phyloP scores from a whole-genome alignment of 164 flowering plant species.

The Nymphaea colorata region DNA sequence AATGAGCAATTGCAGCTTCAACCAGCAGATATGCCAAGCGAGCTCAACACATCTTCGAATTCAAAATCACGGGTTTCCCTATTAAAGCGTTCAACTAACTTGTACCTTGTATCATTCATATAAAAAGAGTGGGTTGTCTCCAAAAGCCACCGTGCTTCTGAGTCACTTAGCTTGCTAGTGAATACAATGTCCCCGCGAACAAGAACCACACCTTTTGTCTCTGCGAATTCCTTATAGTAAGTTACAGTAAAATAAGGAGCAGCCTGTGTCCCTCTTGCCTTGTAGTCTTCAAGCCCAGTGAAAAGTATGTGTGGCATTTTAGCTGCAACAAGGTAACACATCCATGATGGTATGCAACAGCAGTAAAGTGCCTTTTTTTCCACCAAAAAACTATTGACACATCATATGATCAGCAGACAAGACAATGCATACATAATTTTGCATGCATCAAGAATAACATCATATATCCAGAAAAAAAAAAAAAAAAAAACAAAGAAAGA shows the following conservation, averaged over 20 bases:
- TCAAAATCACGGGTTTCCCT: conserved; percentile 75
- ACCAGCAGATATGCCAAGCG: conserved; percentile 58
- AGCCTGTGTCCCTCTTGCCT: conserved; percentile 95
- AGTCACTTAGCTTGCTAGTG: conserved; percentile 74
- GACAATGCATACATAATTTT: no score
- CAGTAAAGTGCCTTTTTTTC: no score
- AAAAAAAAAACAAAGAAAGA: no score
- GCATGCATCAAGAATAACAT: no score
- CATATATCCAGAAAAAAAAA: no score
- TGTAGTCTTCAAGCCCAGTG: conserved; percentile 98
- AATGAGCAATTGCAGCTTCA: conserved; percentile 12
- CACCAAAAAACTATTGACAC: no score
- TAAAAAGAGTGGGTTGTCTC: conserved; percentile 83
- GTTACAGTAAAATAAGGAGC: conserved; percentile 72
- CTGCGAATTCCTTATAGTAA: conserved; percentile 74
- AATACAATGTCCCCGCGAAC: conserved; percentile 83
- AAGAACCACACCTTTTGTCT: conserved; percentile 77
- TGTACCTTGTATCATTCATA: conserved; percentile 73
- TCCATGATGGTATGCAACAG: not conserved
- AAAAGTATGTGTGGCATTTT: conserved; percentile 80
- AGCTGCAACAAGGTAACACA: conserved; percentile 33
- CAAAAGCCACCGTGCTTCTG: conserved; percentile 76
- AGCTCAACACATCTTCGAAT: conserved; percentile 74
- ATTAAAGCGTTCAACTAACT: conserved; percentile 80
- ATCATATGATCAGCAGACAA: no score